Base-by-base conservation (phyloP, 1,139 yeast genomes). In the Debaryomycetaceae sp. region DNA sequence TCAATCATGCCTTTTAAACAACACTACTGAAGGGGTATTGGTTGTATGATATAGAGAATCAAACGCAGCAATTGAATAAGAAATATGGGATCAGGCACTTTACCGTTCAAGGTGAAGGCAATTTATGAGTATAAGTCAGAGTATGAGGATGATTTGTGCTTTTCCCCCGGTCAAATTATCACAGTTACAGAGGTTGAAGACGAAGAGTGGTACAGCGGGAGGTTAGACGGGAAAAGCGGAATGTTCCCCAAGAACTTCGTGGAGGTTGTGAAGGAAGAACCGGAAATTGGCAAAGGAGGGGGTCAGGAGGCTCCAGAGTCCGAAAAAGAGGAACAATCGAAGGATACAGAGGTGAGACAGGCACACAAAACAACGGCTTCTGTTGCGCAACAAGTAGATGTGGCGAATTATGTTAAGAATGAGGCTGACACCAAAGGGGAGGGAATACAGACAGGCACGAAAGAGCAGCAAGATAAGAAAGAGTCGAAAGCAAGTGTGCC, bases 191-290 rank as follows among this genome's bases (percentile, higher is more conserved):
- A 77, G 22, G 70, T 86, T 43, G 96, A 88, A 53, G 97, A 89
- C 56, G 95, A 67, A 18, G 96, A 91, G 48, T 92, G 98, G 98
- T 85, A 78, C 55, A 69, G 77, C 33, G 98, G 98, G 2, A 67
- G 72, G 11, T 83, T 74, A 50, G 66, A 65, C 15, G 80, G 75
- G 8, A 62, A 67, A 41, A 60, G 75, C 30, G 98, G 98, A 6
- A 83, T 91, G 70, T 92, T 92, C 52, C 98, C 98, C 6, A 81
- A 78, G 59, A 83, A 81, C 57, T 92, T 87, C 66, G 98, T 92
- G 5, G 80, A 79, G 44, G 33, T 50, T 9, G 42, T 66, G 30
- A 17, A 35, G 31, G 34, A 35, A 3, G 19, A 34, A 6, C 28
- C 16, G 11, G 19, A 31, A 11, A 16, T 7, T 16, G 16, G 3